Base-by-base conservation (phyloP, 2,329 filamentous ascomycete genomes). In the Rhexocercosporidium sp. region DNA sequence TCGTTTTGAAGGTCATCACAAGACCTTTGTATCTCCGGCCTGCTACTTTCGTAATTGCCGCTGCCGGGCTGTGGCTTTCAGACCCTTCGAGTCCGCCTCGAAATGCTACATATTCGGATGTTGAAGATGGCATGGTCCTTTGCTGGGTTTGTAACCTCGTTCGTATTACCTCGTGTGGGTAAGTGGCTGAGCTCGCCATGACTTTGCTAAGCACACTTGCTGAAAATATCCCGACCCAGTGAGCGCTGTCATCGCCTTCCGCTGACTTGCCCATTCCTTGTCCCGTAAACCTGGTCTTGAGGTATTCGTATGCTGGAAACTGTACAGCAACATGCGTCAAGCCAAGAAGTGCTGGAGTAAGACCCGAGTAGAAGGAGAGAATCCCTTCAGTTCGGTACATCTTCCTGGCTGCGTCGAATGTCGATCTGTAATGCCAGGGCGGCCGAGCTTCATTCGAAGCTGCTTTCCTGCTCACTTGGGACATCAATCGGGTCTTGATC, bases 401-500 rank as follows among this genome's bases (percentile, higher is more conserved):
- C 79, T 97, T 97, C 72, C 89, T 90, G 62, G 94, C 94, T 3
- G 96, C 96, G 81, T 99, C 96, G 63, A 94, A 82, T 1, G 96
- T 98, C 66, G 90, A 93, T 72, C 85, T 88, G 80, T 99, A 99
- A 77, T 97, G 92, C 93, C 94, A 98, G 34, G 90, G 90, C n/a
- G 89, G 86, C 64, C 88, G 85, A 22, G 86, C 85, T 71, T 78
- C 77, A 78, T 85, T 77, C 75, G 81, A 83, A 37, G 80, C 84
- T 71, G 86, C 82, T 69, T 82, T 84, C 44, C 83, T 79, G 71
- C 87, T 89, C 25, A 89, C 91, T 82, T 98, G 96, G 44, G 96
- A 97, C 96, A 98, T 98, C 74, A 99, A 87, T 72, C 96, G 87
- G 59, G 96, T 99, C 81, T 99, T 99, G 82, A 99, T 97, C 44